These are phyloP conservation scores for Fallopia convolvulus DNA, from an alignment of 148 eudicot species.

Conservation along the genomic window DNA sequence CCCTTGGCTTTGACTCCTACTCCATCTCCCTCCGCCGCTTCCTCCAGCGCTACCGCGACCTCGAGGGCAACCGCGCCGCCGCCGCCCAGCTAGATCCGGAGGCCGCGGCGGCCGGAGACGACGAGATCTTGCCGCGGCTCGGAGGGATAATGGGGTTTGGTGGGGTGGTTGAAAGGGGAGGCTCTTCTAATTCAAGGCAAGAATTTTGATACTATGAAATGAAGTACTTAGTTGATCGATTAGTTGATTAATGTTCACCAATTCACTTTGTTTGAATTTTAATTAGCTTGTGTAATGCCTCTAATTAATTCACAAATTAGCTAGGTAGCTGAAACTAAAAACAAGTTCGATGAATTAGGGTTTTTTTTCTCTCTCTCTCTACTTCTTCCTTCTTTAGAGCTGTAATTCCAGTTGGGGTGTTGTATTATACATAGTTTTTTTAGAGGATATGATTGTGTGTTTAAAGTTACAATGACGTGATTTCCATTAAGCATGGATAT, in stretches of 20 bases:
- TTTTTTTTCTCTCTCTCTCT: background rate
- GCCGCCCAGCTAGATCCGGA: background rate
- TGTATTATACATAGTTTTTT: background rate
- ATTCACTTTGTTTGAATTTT: background rate
- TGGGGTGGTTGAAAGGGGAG: conserved; percentile 11
- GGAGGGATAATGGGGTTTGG: conserved; percentile 8
- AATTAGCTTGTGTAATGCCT: background rate
- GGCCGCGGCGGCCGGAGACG: background rate
- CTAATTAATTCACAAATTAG: background rate
- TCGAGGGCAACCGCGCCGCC: conserved; percentile 1
- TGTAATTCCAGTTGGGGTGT: background rate
- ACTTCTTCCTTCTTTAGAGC: too few species aligned
- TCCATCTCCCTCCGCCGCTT: background rate
- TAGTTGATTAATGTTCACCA: background rate
- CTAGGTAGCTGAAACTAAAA: background rate
- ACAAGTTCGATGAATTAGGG: background rate
- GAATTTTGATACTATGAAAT: background rate
- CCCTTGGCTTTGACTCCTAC: conserved; percentile 51
- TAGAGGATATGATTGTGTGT: background rate
- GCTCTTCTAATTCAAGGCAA: conserved; percentile 7
- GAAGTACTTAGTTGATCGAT: background rate
- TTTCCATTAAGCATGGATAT: too few species aligned
- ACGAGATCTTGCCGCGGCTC: background rate
- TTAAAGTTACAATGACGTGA: background rate
- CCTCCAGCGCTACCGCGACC: conserved; percentile 5